Evolutionary conservation across 2,329 filamentous ascomycete species (phyloP), one percentile per base, ranked within the genome.

Genomic region (Emericellopsis atlantica): DNA sequence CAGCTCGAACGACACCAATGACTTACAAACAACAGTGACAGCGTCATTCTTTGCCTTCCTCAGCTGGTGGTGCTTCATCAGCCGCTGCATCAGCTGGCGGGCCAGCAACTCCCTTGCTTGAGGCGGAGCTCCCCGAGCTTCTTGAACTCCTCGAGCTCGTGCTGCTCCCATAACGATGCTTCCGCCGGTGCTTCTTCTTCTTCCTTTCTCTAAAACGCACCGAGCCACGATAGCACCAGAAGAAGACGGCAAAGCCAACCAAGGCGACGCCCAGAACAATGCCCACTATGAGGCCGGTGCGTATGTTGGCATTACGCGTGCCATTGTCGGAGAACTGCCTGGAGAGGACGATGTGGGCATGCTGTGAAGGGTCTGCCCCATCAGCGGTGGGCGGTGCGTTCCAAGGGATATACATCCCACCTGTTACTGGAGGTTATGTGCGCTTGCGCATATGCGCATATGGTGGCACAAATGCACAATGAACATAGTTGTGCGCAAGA

Each of bases 221-320:
- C 3, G 65, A 62, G 16, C 45, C 42, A 37, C 63, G 55, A 46
- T 68, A 69, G 4, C 54, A 48, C 47, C 57, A 64, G 32, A 65
- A 45, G 44, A 70, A 69, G 32, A 54, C 54, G 32, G 51, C 41
- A 15, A 59, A 44, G 16, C 51, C 59, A 14, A 57, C 49, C 42
- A 70, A 41, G 42, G 69, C 69, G 16, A 58, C 48, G 22, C 57
- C 56, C 16, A 68, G 51, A 4, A 62, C 51, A 33, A 69, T 51
- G 43, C 60, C 65, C 36, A 69, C 58, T 4, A 64, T 56, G 43
- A 66, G 53, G 41, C 65, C 65, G 41, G 67, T 68, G 29, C 59
- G 63, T 40, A 57, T 54, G 47, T 67, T 63, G 29, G 56, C 58
- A 32, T 61, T 57, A 14, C 58, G 49, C 36, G 49, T 42, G 2